These are phyloP conservation scores for Xylaria venustula DNA, from an alignment of 495 filamentous ascomycete genomes.

Conservation along the genomic window DNA sequence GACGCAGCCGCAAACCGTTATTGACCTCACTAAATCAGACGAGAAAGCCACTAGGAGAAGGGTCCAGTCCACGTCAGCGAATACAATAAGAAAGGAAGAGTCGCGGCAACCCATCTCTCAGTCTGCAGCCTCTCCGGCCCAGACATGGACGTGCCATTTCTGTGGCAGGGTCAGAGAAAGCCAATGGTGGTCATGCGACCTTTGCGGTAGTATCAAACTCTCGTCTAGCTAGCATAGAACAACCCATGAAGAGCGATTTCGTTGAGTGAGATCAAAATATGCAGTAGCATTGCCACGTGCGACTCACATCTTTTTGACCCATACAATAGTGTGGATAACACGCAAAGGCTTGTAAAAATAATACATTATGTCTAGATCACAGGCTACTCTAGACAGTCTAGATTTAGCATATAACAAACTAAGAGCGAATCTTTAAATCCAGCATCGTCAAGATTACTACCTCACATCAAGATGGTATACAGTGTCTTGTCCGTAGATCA, in stretches of 20 bases:
- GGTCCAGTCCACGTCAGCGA: constrained; percentile 13
- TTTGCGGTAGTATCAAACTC: constrained; percentile 66
- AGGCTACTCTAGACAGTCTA: no score
- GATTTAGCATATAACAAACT: no score
- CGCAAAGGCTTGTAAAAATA: no score
- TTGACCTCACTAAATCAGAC: constrained; percentile 31
- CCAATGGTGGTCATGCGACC: constrained; percentile 77
- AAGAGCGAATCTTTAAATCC: no score
- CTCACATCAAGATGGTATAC: no score
- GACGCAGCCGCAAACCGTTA: constrained; percentile 17
- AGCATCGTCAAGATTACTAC: no score
- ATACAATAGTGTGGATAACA: no score
- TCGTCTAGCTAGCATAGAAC: constrained; percentile 11
- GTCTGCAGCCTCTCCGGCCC: constrained; percentile 37
- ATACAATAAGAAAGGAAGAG: constrained; percentile 22
- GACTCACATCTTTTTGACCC: no score
- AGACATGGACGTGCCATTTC: constrained; percentile 67
- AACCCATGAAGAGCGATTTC: constrained; percentile 51
- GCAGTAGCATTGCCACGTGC: no score
- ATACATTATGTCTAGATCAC: no score
- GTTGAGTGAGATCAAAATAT: no score
- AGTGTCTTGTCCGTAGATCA: no score
- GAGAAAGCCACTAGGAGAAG: constrained; percentile 11
- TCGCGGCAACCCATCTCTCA: constrained; percentile 19
- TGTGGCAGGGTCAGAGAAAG: constrained; percentile 67